Conservation (phyloP, 139 green algal species). For the Chlamydomonas eustigma region DNA sequence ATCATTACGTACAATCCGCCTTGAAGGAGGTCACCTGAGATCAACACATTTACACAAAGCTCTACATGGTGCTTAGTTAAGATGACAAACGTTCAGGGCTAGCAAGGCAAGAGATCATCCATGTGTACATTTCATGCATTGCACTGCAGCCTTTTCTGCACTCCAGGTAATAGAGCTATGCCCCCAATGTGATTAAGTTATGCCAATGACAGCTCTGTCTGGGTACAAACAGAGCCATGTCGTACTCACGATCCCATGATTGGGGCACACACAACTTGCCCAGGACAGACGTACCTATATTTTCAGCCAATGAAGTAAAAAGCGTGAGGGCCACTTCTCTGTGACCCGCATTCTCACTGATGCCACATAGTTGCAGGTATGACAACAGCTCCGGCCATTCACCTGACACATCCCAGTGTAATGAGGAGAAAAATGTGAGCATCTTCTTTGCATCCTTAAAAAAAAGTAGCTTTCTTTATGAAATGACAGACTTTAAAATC, state of each 20-base stretch:
- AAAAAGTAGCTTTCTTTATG: too few relatives aligned
- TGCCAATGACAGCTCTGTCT: too few relatives aligned
- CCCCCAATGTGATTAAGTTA: too few relatives aligned
- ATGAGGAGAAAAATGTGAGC: neutral
- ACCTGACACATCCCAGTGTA: neutral
- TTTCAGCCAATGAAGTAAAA: slow-evolving; percentile 60
- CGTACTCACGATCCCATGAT: neutral
- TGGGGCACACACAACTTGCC: neutral
- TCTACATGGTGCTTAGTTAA: neutral
- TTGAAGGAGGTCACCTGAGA: slow-evolving; percentile 29
- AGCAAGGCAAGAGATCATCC: neutral
- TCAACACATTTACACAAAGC: too few relatives aligned
- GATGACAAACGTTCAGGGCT: neutral
- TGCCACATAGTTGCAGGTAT: slow-evolving; percentile 49
- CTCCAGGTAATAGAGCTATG: neutral
- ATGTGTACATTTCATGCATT: neutral
- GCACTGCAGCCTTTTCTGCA: neutral
- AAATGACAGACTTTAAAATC: neutral
- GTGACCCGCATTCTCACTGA: slow-evolving; percentile 37
- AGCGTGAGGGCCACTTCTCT: slow-evolving; percentile 58
- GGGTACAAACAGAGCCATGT: neutral
- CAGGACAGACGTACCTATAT: slow-evolving; percentile 33
- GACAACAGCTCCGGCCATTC: slow-evolving; percentile 59
- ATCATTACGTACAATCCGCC: slow-evolving; percentile 32
- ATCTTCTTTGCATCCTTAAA: too few relatives aligned